Base-by-base conservation (phyloP, 2,329 filamentous ascomycete genomes). In the Fusarium sp. region DNA sequence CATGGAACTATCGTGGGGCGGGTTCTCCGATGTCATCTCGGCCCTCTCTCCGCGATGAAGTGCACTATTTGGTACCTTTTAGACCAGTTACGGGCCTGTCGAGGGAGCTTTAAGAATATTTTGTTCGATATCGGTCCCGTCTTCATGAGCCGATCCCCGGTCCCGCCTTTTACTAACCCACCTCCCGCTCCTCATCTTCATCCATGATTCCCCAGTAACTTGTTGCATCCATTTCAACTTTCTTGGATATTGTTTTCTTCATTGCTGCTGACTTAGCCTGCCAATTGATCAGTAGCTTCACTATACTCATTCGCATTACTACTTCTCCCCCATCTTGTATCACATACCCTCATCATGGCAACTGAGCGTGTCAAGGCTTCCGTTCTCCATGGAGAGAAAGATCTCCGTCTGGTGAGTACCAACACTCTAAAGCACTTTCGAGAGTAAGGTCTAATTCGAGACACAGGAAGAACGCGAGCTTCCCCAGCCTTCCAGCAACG, bases 391-490 rank as follows among this genome's bases (percentile, higher is more conserved):
- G 85, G 82, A 17, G 80, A 80, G 46, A 81, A 79, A 65, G 83
- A 86, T 40, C 79, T 87, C 49, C 80, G 82, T 39, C 71, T 86
- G 6, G 84, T 86, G 77, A 75, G 80, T 66, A 32, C 43, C 15
- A 26, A 17, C 6, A 32, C n/a, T 12, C n/a, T 7, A 7, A 19
- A 11, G 34, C 19, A 20, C 4, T 12, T 4, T 4, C 15, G 11
- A 10, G 38, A 7, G n/a, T n/a, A 36, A 1, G 6, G 2, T 15
- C 53, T 56, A 32, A 49, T 21, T 19, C 21, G 20, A n/a, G 11
- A 34, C 12, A 44, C 11, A 89, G 87, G 82, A 88, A 82, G 80
- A 82, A 56, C 83, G 88, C 61, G 73, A 78, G 8, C 81, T 90
- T 23, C 77, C 86, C 6, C 56, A 83, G n/a, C 88, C 88, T 15